These are phyloP conservation scores for Neoarthrinium moseri DNA, from an alignment of 2,329 filamentous ascomycete species.

Conservation along the genomic window DNA sequence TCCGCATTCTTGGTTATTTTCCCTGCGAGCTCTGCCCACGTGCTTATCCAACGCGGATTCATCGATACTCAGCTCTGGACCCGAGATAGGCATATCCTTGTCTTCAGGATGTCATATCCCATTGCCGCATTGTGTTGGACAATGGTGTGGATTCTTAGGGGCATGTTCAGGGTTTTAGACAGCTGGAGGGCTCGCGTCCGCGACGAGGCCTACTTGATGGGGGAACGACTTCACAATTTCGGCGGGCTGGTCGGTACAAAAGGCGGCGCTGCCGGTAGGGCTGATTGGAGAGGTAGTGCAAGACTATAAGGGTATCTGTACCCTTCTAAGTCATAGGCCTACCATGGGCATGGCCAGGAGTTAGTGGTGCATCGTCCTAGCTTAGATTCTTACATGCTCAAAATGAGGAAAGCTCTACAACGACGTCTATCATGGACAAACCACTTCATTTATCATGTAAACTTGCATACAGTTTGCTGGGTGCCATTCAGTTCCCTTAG, in stretches of 20 bases:
- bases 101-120: slow-evolving; percentile 70
- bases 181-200: slow-evolving; percentile 79
- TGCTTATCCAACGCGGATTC: slow-evolving; percentile 35
- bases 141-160: slow-evolving; percentile 43
- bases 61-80: slow-evolving; percentile 18
- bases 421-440: no score
- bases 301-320: no score
- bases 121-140: slow-evolving; percentile 50
- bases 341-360: no score
- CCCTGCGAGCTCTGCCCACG: slow-evolving; percentile 61
- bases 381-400: no score
- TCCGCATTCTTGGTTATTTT: slow-evolving; percentile 60
- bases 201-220: slow-evolving; percentile 95
- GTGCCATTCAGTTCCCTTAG: no score
- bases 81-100: slow-evolving; percentile 30
- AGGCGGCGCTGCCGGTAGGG: neutral
- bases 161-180: slow-evolving; percentile 61
- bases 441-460: no score
- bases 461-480: no score
- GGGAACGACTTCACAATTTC: slow-evolving; percentile 93
- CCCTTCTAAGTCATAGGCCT: no score
- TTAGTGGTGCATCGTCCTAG: no score
- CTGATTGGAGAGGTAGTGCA: slow-evolving; percentile 2
- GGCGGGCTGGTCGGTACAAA: slow-evolving; percentile 5
- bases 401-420: no score